Evolutionary conservation across 345 rosid species (phyloP).

Genomic region (Excoecaria agallocha): DNA sequence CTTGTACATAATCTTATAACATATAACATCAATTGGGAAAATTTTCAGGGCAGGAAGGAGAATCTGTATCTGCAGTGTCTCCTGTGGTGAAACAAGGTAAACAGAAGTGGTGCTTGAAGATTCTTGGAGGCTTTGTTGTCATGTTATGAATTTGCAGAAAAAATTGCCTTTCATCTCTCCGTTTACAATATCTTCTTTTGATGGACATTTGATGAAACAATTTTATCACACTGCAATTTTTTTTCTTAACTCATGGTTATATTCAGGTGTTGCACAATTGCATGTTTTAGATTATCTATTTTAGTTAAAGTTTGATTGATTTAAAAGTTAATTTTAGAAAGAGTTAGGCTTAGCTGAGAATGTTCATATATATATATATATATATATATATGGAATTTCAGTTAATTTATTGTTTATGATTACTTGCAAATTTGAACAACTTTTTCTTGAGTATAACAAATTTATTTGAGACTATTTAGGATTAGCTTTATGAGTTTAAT

Average conservation of each 20-base stretch:
- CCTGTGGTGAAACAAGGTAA: constrained; percentile 74
- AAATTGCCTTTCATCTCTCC: neutral
- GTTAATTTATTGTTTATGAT: neutral
- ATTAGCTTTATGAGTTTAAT: neutral
- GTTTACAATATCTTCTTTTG: neutral
- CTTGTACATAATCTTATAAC: neutral
- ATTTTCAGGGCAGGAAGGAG: constrained; percentile 87
- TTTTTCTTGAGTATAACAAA: neutral
- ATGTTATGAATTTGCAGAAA: constrained; percentile 1
- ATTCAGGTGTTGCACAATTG: neutral
- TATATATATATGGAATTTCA: too few species aligned
- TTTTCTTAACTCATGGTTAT: neutral
- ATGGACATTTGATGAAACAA: neutral
- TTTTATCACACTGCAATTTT: neutral
- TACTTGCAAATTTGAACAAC: neutral
- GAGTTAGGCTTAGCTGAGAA: neutral
- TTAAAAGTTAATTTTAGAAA: neutral
- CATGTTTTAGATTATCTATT: neutral
- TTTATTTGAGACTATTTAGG: neutral
- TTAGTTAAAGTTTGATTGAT: neutral
- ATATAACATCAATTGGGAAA: constrained; percentile 12
- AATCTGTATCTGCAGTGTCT: constrained; percentile 59
- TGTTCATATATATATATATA: neutral
- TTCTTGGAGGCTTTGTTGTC: neutral
- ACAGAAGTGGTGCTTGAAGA: constrained; percentile 18